phyloP scores from a whole-genome alignment of 2,329 filamentous ascomycete species.

The Colletotrichum gloeosporioides region DNA sequence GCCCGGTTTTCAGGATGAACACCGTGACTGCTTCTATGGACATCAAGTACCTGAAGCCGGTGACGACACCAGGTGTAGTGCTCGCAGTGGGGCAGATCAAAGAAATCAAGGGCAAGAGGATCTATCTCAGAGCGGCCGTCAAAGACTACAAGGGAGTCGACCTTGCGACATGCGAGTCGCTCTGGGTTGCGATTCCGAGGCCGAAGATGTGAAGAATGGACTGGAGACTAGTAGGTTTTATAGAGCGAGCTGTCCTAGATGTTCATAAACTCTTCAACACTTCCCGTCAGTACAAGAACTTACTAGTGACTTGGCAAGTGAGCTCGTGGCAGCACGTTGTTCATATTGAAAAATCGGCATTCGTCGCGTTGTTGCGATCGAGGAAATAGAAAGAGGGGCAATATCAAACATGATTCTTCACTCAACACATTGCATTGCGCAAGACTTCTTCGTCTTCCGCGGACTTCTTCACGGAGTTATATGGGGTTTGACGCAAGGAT shows the following conservation, averaged over 20 bases:
- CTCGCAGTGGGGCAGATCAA: conserved; percentile 36
- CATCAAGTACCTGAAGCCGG: conserved; percentile 37
- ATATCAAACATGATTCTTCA: not conserved
- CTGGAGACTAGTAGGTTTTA: not conserved
- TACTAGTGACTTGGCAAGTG: not conserved
- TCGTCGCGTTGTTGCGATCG: not conserved
- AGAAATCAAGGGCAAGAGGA: conserved; percentile 37
- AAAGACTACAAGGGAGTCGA: conserved; percentile 32
- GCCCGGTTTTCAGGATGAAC: conserved; percentile 28
- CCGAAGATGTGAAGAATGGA: not conserved
- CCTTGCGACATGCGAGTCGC: conserved; percentile 30
- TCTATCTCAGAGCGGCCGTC: conserved; percentile 33
- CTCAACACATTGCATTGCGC: not conserved
- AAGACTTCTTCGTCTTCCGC: not conserved
- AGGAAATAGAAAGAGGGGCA: not conserved
- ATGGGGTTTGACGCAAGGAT: not conserved
- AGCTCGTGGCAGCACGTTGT: rapidly evolving
- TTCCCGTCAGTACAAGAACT: not conserved
- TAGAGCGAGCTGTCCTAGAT: not conserved
- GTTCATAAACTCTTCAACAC: not conserved
- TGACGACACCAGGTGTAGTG: conserved; percentile 33
- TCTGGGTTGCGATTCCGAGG: conserved; percentile 11
- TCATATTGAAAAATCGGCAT: not conserved
- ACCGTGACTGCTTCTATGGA: conserved; percentile 40
- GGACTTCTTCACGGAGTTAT: not conserved